Base-by-base conservation (phyloP, 2,329 filamentous ascomycete genomes). In the Hypoxylon sp. region DNA sequence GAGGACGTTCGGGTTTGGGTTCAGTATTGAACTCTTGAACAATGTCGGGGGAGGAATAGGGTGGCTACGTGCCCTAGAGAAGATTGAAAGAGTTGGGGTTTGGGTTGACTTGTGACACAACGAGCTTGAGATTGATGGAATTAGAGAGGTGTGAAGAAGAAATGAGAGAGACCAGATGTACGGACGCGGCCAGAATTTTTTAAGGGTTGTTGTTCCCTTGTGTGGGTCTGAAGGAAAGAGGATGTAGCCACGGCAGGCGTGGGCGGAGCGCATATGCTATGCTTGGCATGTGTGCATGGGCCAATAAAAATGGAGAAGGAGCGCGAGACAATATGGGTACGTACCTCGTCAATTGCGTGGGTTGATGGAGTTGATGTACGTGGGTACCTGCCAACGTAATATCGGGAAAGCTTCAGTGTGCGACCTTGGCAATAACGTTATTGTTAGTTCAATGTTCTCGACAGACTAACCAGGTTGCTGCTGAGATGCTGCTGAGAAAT, bases 61-160 rank as follows among this genome's bases (percentile, higher is more conserved):
- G 92, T 94, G 92, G 92, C 92, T 94, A 88, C 83, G 92, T 93
- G 92, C 92, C 92, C 92, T 94, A 94, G 92, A 79, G 65, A 68
- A 68, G 71, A 72, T 76, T 85, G 84, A 90, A 82, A 82, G 78
- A 78, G 77, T 78, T 80, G 78, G 73, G 72, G 71, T 77, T 73
- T 76, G 75, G 75, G 56, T 78, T 72, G 72, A 72, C 68, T 74
- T 73, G 77, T 76, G 76, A 78, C 77, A 78, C 77, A 76, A 78
- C 75, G 75, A 72, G 67, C 76, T 78, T 77, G 73, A 73, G 72
- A 79, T 80, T 79, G 80, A 79, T 82, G 80, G 79, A 78, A 78
- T 78, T 79, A 79, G 79, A 79, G 75, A 79, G 78, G 76, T 77
- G 76, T 79, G 73, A 76, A 72, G 75, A 76, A 70, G 75, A 75